Evolutionary conservation across 2,329 filamentous ascomycete species (phyloP).

Genomic region (Fusarium devonianum): DNA sequence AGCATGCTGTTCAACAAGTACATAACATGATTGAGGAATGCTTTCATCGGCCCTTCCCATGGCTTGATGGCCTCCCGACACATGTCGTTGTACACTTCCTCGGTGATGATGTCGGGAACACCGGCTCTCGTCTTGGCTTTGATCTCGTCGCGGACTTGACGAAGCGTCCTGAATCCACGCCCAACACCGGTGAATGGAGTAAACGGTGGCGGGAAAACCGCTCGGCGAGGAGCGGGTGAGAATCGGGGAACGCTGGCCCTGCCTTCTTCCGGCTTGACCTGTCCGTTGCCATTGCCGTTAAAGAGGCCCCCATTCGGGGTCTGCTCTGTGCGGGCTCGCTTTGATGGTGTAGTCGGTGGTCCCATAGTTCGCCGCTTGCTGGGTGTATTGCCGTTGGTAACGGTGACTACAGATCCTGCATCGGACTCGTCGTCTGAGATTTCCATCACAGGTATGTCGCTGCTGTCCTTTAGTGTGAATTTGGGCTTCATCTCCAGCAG

Average conservation of each 20-base stretch:
- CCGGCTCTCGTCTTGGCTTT: conserved; percentile 62
- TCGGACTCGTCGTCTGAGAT: conserved; percentile 52
- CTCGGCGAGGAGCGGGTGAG: conserved; percentile 18
- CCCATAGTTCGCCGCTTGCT: conserved; percentile 44
- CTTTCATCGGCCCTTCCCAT: conserved; percentile 63
- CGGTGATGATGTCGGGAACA: conserved; percentile 64
- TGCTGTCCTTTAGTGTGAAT: conserved; percentile 51
- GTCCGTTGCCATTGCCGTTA: conserved; percentile 45
- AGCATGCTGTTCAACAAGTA: conserved; percentile 57
- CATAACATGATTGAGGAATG: conserved; percentile 58
- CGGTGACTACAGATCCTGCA: conserved; percentile 36
- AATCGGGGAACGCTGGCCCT: conserved; percentile 32
- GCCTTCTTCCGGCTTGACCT: conserved; percentile 52
- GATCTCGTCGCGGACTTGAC: conserved; percentile 63
- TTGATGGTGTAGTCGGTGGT: conserved; percentile 45
- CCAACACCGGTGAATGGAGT: conserved; percentile 49
- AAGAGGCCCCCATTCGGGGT: conserved; percentile 11
- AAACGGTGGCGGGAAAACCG: conserved; percentile 48
- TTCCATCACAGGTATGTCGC: conserved; percentile 47
- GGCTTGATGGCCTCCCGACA: conserved; percentile 63
- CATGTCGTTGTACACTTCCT: conserved; percentile 66
- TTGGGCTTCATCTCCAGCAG: conserved; percentile 57
- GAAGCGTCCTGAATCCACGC: conserved; percentile 54
- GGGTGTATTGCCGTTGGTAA: conserved; percentile 34
- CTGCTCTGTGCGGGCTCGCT: conserved; percentile 41